Conservation (phyloP, 139 green algal genomes). For the Chlorella sp. region DNA sequence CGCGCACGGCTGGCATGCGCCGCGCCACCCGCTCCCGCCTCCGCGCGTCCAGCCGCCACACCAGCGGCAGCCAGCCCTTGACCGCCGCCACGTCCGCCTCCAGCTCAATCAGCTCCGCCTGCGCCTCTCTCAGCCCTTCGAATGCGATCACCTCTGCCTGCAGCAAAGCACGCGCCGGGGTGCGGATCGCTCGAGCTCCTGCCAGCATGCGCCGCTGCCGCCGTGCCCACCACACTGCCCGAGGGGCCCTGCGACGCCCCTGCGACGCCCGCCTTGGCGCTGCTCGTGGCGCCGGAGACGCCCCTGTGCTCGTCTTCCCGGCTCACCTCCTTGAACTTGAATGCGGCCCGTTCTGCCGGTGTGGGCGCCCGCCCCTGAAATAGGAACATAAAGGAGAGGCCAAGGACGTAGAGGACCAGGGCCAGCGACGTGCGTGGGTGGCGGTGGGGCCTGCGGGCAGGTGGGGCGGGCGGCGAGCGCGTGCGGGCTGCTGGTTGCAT, state of each 20-base stretch:
- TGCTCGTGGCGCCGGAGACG: neutral
- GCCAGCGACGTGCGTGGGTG: too few relatives aligned
- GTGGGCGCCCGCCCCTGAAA: too few relatives aligned
- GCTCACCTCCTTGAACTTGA: constrained; percentile 17
- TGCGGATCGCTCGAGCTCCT: neutral
- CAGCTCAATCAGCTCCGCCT: neutral
- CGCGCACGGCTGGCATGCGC: constrained; percentile 12
- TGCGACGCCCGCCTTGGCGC: neutral
- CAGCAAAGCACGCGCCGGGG: neutral
- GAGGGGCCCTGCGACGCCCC: neutral
- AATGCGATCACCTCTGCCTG: neutral
- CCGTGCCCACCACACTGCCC: neutral
- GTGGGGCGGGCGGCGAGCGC: too few relatives aligned
- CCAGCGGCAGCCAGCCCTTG: neutral
- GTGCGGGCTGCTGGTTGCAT: too few relatives aligned
- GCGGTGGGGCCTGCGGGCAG: too few relatives aligned
- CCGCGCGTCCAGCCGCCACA: constrained; percentile 30
- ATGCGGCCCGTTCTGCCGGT: too few relatives aligned
- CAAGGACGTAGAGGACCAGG: too few relatives aligned
- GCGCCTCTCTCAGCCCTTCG: constrained; percentile 18
- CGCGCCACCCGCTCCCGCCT: constrained; percentile 60
- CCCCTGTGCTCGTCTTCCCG: too few relatives aligned
- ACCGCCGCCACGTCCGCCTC: neutral
- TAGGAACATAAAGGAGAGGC: too few relatives aligned
- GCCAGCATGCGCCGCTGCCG: neutral